These are phyloP conservation scores for Trypanosoma conorhini DNA, from an alignment of 208 protist species.

Conservation along the genomic window DNA sequence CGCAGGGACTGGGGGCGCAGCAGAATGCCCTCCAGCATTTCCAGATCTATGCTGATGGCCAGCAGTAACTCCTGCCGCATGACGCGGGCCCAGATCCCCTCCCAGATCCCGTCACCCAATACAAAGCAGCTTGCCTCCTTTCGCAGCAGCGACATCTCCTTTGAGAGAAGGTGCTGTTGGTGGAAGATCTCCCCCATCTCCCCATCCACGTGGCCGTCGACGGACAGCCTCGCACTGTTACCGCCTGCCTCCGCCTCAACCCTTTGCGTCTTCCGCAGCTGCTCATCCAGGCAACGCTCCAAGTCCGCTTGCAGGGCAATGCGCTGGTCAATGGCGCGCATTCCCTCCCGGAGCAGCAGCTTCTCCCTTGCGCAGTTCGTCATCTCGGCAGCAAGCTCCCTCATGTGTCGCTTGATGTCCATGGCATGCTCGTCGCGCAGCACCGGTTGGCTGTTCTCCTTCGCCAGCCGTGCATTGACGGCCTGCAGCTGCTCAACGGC, in stretches of 20 bases:
- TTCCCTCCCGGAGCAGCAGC: slow-evolving; percentile 37
- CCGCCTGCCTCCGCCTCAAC: neutral
- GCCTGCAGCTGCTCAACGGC: slow-evolving; percentile 38
- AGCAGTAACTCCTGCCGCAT: slow-evolving; percentile 82
- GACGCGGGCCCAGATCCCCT: slow-evolving; percentile 80
- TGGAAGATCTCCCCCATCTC: slow-evolving; percentile 68
- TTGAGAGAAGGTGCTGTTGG: slow-evolving; percentile 71
- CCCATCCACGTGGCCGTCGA: slow-evolving; percentile 41
- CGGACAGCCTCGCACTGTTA: neutral
- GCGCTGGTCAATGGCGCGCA: slow-evolving; percentile 62
- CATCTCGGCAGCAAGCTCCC: slow-evolving; percentile 54
- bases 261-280: slow-evolving; percentile 42
- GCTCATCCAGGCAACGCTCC: slow-evolving; percentile 62
- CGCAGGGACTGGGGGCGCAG: slow-evolving; percentile 34
- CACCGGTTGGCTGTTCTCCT: slow-evolving; percentile 69
- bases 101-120: slow-evolving; percentile 63
- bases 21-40: slow-evolving; percentile 72
- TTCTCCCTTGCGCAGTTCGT: slow-evolving; percentile 42
- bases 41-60: slow-evolving; percentile 49
- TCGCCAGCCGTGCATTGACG: slow-evolving; percentile 49
- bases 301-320: slow-evolving; percentile 58
- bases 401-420: slow-evolving; percentile 59
- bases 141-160: slow-evolving; percentile 71
- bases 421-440: slow-evolving; percentile 71
- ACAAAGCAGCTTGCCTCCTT: slow-evolving; percentile 77